Percentiles rank a stretch among this genome's conserved stretches.
These are phyloP conservation scores for Ophiosphaerella narmari DNA, from an alignment of 2,329 filamentous ascomycete species.

Conservation along the genomic window DNA sequence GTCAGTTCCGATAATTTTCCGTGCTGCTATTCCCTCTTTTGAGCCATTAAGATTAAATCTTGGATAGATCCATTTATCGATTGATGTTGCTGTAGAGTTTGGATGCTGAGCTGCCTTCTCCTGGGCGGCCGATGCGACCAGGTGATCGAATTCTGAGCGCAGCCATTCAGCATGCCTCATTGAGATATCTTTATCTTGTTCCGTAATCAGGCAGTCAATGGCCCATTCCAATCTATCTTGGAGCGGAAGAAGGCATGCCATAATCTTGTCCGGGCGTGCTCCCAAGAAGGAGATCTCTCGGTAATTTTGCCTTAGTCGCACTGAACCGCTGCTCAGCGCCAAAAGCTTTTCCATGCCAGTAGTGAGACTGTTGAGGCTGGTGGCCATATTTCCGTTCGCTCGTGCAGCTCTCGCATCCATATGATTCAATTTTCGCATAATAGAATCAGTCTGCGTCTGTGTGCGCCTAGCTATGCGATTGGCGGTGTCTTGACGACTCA, in stretches of 20 bases:
- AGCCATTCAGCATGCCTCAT: conserved; percentile 1
- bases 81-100: conserved; percentile 2
- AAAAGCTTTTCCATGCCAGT: background rate
- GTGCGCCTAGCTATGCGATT: too few species aligned
- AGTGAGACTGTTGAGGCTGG: conserved; percentile 1
- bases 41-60: background rate
- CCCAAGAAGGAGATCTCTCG: conserved; percentile 7
- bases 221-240: background rate
- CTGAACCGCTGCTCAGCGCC: background rate
- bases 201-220: background rate
- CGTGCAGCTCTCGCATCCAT: too few species aligned
- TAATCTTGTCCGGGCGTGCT: conserved; percentile 10
- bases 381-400: background rate
- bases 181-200: background rate
- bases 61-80: conserved; percentile 8
- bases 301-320: background rate
- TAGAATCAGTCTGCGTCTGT: background rate
- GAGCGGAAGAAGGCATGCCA: conserved; percentile 8
- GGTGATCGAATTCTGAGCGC: conserved; percentile 5
- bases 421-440: too few species aligned
- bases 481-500: background rate
- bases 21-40: too few species aligned
- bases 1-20: too few species aligned
- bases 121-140: conserved; percentile 12
- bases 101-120: conserved; percentile 8